Percentiles rank a stretch among this genome's conserved stretches.
Conservation (phyloP, 2,329 filamentous ascomycete species). For the Graphilbum fragrans region DNA sequence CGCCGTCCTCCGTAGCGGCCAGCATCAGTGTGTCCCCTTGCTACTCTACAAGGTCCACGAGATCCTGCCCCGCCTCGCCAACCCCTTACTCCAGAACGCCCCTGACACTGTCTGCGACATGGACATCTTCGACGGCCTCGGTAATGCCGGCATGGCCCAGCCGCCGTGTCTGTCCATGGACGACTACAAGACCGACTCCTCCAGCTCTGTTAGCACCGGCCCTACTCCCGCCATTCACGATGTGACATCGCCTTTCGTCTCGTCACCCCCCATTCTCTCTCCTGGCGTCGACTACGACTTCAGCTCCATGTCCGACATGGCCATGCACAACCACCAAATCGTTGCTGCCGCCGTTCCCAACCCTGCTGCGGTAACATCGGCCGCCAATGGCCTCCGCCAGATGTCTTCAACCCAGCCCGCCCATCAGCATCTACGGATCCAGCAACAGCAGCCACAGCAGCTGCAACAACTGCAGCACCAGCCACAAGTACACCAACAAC, state of each 20-base stretch:
- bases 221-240: conserved; percentile 21
- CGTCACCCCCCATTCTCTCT: conserved; percentile 41
- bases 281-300: conserved; percentile 38
- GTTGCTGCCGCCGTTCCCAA: neutral
- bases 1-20: conserved; percentile 59
- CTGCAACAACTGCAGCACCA: conserved; percentile 9
- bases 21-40: conserved; percentile 65
- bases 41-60: conserved; percentile 67
- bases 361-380: neutral
- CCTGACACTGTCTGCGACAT: conserved; percentile 41
- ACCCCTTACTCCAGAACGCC: conserved; percentile 46
- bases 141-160: conserved; percentile 48
- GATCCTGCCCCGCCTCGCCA: conserved; percentile 49
- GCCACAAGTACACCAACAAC: conserved; percentile 6
- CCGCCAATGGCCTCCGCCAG: conserved; percentile 1
- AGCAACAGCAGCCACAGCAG: conserved; percentile 14
- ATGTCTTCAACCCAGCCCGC: conserved; percentile 9
- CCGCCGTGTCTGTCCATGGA: conserved; percentile 32
- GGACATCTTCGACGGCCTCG: conserved; percentile 56
- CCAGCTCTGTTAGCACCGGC: conserved; percentile 21
- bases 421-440: conserved; percentile 16
- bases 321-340: conserved; percentile 30
- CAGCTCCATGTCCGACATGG: conserved; percentile 38
- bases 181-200: conserved; percentile 34
- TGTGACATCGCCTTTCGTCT: conserved; percentile 37